Percentiles rank a stretch among this genome's conserved stretches.
These are phyloP conservation scores for Physcia stellaris DNA, from an alignment of 495 filamentous ascomycete species.

Conservation along the genomic window DNA sequence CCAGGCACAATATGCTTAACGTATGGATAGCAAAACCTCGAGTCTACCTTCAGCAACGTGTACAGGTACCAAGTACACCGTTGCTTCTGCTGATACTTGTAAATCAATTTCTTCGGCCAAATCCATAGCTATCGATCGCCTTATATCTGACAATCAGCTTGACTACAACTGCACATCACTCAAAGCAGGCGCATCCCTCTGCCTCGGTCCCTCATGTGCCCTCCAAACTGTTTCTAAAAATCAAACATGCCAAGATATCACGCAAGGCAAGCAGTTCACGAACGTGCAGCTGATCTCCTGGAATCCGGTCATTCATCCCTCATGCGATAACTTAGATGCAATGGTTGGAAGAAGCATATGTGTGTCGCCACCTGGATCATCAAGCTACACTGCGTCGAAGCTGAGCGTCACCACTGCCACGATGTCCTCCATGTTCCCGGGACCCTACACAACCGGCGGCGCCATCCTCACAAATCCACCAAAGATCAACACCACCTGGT, in stretches of 20 bases:
- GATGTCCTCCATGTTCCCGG: slow-evolving; percentile 5
- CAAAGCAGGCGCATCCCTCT: slow-evolving; percentile 2
- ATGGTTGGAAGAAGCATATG: slow-evolving; percentile 5
- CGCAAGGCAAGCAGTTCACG: background rate
- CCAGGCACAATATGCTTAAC: too few species aligned
- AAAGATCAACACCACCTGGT: slow-evolving; percentile 3
- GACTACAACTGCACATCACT: slow-evolving; percentile 6
- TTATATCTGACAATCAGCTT: slow-evolving; percentile 1
- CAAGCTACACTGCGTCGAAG: background rate
- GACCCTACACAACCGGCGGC: slow-evolving; percentile 2
- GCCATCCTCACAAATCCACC: background rate
- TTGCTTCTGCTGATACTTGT: slow-evolving; percentile 2
- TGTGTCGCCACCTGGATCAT: slow-evolving; percentile 3
- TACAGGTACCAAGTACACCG: slow-evolving; percentile 2
- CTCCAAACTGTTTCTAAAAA: slow-evolving; percentile 1
- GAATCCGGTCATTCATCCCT: slow-evolving; percentile 5
- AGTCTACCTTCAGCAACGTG: background rate
- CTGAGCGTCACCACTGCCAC: background rate
- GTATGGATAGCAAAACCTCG: background rate
- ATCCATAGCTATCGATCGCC: slow-evolving; percentile 1
- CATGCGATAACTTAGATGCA: slow-evolving; percentile 3
- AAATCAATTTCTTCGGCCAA: slow-evolving; percentile 6
- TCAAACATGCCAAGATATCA: slow-evolving; percentile 4
- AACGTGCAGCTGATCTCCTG: slow-evolving; percentile 5
- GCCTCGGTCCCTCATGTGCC: slow-evolving; percentile 4